Base-by-base conservation (phyloP, 441 rosid genomes). In the Sinapis alba region DNA sequence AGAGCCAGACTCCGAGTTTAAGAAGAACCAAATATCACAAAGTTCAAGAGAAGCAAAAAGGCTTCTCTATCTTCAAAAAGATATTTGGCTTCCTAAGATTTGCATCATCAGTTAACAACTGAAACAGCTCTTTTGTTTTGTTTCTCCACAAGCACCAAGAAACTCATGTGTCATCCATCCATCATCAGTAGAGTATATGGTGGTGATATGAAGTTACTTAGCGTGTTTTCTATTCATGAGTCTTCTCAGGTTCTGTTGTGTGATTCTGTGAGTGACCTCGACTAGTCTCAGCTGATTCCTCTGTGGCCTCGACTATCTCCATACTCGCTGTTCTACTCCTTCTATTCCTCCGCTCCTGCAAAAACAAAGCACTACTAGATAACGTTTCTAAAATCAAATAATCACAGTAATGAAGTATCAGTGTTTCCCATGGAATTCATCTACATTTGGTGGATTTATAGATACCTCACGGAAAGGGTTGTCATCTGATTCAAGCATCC, bases 401-500 rank as follows among this genome's bases (percentile, higher is more conserved):
- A 50, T 50, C 21, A 50, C 56, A 18, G 23, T 50, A 50, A 50
- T 7, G 7, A 50, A 50, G 23, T 50, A 50, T 18, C 21, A 50
- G 19, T 18, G 11, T 50, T 16, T 50, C 56, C 56, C 56, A 47
- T 16, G 0, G 62, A n/a, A 2, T 12, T 23, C 7, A 3, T 27
- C 18, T 9, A 43, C 16, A 32, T 12, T 2, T 7, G 6, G 54
- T 43, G 45, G 58, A 47, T 0, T 8, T 30, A 8, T 16, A 26
- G 72, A n/a, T 85, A 90, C 96, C 92, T 90, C 96, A 19, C 83
- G 88, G 36, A 85, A 81, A 51, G 92, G 95, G 80, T 86, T 81
- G 41, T 93, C 99, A 65, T 95, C 94, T 45, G 95, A 86, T 84
- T 95, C 99, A 56, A 95, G 97, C 96, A 92, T 91, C 36, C 79